Base-by-base conservation (phyloP, 2,329 filamentous ascomycete species). In the Rutstroemia sp. region DNA sequence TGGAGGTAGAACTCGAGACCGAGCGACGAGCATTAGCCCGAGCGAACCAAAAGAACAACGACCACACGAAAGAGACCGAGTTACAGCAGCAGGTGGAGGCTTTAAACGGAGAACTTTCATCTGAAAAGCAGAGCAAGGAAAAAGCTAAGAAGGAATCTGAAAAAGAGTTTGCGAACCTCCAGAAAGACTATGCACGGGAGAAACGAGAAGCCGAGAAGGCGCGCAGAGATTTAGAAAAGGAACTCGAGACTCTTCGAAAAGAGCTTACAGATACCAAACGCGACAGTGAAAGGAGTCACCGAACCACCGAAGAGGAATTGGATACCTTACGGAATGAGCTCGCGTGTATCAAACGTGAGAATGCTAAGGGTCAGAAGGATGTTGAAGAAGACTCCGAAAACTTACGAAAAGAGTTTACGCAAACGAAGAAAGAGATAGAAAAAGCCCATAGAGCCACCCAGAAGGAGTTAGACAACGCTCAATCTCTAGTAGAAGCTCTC, bases 1-100 rank as follows among this genome's bases (percentile, higher is more conserved):
- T 92, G 2, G 88, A 95, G 70, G 84, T 90, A 45, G 88, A 95
- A 64, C 77, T 96, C 2, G 89, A 92, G 62, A 89, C 88, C 62
- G 89, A 94, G 69, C 92, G 84, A 70, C 81, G 84, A n/a, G 79
- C 83, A 3, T 76, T 80, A 8, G 81, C 85, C 62, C 81, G 85
- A 52, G 79, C 79, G 3, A 69, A 71, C 4, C 68, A 74, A 45
- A 74, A 72, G 58, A 75, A 62, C 66, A 72, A 63, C 62, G 74
- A 62, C 63, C 72, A 65, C 62, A 69, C 66, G 65, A 77, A 66
- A 71, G 68, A 70, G 68, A 58, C 61, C 68, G 68, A 70, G 63
- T 42, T 69, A 73, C 57, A 75, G 75, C 68, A 69, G 73, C 54
- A 71, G 74, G 53, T 67, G 69, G 72, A 74, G 51, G 64, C 65